Evolutionary conservation across 306 rosid genomes (phyloP).

Genomic region (Vigna radiata): DNA sequence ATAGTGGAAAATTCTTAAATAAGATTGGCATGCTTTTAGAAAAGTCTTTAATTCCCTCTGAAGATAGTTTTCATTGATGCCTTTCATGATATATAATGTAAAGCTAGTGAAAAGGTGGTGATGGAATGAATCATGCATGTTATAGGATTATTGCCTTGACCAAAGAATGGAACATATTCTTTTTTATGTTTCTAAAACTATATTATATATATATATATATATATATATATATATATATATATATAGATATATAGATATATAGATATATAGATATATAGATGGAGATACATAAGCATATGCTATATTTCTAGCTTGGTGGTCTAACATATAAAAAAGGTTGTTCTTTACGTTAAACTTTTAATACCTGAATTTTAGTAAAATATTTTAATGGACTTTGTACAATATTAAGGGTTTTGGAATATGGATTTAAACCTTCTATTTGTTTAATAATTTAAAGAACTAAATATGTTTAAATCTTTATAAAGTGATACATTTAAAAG

Average conservation of each 20-base stretch:
- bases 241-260: too few relatives aligned
- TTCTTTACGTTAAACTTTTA: neutral
- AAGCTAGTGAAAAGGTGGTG: neutral
- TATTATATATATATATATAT: neutral
- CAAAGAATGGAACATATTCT: slow-evolving; percentile 34
- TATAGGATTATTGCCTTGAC: slow-evolving; percentile 18
- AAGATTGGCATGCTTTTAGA: neutral
- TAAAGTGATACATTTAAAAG: too few relatives aligned
- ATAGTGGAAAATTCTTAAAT: neutral
- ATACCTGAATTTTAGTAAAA: neutral
- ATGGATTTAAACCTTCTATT: neutral
- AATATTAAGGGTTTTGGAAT: neutral
- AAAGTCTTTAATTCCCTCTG: neutral
- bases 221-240: too few relatives aligned
- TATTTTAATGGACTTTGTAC: neutral
- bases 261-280: too few relatives aligned
- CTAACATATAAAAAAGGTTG: neutral
- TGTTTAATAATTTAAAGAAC: neutral
- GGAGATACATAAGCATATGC: neutral
- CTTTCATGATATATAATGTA: neutral
- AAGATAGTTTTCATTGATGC: neutral
- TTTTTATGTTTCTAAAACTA: slow-evolving; percentile 1
- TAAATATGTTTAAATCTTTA: too few relatives aligned
- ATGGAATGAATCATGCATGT: slow-evolving; percentile 13
- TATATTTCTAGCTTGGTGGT: neutral